Base-by-base conservation (phyloP, 2,329 filamentous ascomycete genomes). In the Epichloe aotearoae region DNA sequence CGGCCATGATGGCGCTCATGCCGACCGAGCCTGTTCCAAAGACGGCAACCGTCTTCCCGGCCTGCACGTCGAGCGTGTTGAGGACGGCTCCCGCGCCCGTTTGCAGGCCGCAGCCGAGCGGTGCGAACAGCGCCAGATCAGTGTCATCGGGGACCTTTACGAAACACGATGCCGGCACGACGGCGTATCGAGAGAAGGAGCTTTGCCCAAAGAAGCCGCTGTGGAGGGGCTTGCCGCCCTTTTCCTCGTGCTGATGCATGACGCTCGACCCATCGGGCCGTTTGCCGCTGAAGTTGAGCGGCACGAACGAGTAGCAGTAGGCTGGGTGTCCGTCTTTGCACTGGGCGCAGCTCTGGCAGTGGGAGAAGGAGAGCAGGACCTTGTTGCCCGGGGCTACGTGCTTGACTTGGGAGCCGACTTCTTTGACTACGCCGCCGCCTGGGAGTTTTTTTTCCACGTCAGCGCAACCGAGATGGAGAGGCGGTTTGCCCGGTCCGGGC, bases 31-130 rank as follows among this genome's bases (percentile, higher is more conserved):
- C 47, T n/a, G 17, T 3, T 20, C 47, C 47, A 5, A 67, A 66
- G 1, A 68, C 56, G 1, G 62, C 63, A 2, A 68, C 53, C 1
- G 56, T 58, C 46, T 53, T 61, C 3, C 56, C 63, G 1, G 42
- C 50, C 38, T 52, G 56, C 14, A 62, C 62, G 37, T 55, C 47
- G 1, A 66, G 55, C 0, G 62, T 55, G 41, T 68, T 66, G 3
- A 66, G 34, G 15, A 68, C 56, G 0, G 63, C 61, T 0, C 65
- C 66, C 1, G 62, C 62, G 19, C 66, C 66, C 1, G 66, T 67
- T 48, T 66, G 64, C 36, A 67, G 54, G 1, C 66, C 66, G 47
- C 65, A 68, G 0, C 66, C 65, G 0, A 68, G 55, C 4, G 65
- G 61, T 0, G 64, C 61, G n/a, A 62, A 62, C 2, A 66, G 46